Evolutionary conservation across 345 rosid species (phyloP), one percentile per base, ranked within the genome.

Genomic region (Eucalyptus pauciflora): DNA sequence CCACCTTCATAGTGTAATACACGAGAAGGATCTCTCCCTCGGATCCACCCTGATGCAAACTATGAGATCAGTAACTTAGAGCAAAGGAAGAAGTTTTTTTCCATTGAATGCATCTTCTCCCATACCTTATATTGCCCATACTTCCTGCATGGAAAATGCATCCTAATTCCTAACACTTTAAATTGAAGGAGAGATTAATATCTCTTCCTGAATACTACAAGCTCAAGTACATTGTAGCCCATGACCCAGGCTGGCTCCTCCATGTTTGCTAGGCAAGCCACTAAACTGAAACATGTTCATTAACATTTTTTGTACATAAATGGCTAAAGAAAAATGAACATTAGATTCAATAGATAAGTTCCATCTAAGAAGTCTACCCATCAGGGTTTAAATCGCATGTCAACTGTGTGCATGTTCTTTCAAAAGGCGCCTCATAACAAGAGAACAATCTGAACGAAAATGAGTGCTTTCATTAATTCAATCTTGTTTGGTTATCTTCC

Each of bases 1-100:
- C 99, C 99, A 86, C 99, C 99, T 92, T 98, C 99, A 90, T 98
- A 98, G 91, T 98, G 99, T 86, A 98, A 45, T 86, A 96, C 85
- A 86, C 99, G 94, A 25, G 98, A 94, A 51, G 96, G 91, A 89
- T 98, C 99, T 93, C 90, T 98, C 91, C 92, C 99, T 89, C 98
- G 94, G 89, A 97, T 86, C 99, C 99, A 98, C 88, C 99, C 99
- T 98, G 92, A 85, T 91, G 69, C 85, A 90, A 86, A 92, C 52
- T 87, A 60, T 50, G 50, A 87, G 69, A 91, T 89, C 64, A 89
- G 69, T 85, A 90, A 87, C 52, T 41, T 25, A 89, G 52, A 87
- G 43, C 29, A 41, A n/a, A 33, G 85, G n/a, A 31, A 52, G 52
- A 88, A 49, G 46, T 49, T 76, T 41, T 20, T 76, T 76, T 3